These are phyloP conservation scores for Cyberlindnera xylosilytica DNA, from an alignment of 805 yeast genomes.

Conservation along the genomic window DNA sequence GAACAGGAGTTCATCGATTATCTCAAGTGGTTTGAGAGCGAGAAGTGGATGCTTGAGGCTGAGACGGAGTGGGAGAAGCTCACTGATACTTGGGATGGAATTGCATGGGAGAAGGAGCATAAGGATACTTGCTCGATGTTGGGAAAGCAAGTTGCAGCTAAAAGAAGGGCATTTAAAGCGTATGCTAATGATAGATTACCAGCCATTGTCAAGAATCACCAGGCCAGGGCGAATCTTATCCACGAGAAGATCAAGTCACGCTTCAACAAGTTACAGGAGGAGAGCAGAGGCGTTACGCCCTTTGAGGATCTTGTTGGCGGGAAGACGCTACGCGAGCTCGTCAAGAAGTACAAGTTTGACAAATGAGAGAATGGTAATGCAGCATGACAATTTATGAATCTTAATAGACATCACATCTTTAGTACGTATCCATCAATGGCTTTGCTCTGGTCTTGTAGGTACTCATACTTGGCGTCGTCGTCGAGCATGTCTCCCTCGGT, in stretches of 20 bases:
- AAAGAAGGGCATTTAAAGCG: conserved; percentile 17
- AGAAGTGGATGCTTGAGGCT: conserved; percentile 13
- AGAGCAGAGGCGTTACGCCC: conserved; percentile 16
- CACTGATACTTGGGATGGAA: conserved; percentile 2
- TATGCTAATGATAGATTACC: conserved; percentile 21
- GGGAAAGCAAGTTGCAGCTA: background rate
- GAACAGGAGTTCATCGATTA: conserved; percentile 18
- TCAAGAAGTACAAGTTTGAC: conserved; percentile 14
- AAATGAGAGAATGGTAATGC: background rate
- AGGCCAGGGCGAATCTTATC: conserved; percentile 21
- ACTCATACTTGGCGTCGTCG: conserved; percentile 17
- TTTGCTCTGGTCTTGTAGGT: conserved; percentile 25
- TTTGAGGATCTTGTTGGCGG: conserved; percentile 17
- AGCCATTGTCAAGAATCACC: conserved; percentile 15
- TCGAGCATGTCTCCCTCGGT: conserved; percentile 7
- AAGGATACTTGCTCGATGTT: background rate
- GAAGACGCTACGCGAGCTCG: conserved; percentile 15
- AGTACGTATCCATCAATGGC: conserved; percentile 27
- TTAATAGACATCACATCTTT: conserved; percentile 5
- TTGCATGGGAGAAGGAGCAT: conserved; percentile 26
- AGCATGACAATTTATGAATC: background rate
- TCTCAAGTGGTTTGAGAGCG: conserved; percentile 6
- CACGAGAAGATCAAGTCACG: conserved; percentile 26
- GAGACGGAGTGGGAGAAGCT: conserved; percentile 19
- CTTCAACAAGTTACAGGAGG: conserved; percentile 18